Evolutionary conservation across 805 yeast species (phyloP).

Genomic region (Wickerhamiella azymoides): DNA sequence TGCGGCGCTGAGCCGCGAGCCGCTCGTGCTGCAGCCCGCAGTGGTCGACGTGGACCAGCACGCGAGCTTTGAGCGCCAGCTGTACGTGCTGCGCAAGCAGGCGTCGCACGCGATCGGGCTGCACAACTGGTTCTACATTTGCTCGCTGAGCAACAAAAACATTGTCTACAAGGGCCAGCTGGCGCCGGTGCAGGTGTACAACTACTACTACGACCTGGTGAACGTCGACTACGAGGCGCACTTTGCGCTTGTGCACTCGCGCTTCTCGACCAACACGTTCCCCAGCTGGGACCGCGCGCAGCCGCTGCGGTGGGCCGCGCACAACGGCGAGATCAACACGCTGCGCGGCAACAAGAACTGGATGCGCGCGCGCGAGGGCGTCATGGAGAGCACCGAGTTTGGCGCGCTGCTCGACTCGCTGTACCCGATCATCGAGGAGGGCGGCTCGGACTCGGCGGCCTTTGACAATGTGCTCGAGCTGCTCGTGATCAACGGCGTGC

Average conservation of each 20-base stretch:
- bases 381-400: slow-evolving; percentile 73
- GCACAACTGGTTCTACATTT: slow-evolving; percentile 95
- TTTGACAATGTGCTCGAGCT: slow-evolving; percentile 90
- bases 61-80: slow-evolving; percentile 58
- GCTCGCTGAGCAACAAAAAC: slow-evolving; percentile 76
- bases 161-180: slow-evolving; percentile 96
- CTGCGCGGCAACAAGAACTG: slow-evolving; percentile 95
- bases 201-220: slow-evolving; percentile 82
- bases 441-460: slow-evolving; percentile 97
- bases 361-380: slow-evolving; percentile 99
- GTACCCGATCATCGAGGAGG: slow-evolving; percentile 94
- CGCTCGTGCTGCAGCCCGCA: slow-evolving; percentile 84
- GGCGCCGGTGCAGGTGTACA: slow-evolving; percentile 91
- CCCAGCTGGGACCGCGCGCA: slow-evolving; percentile 99
- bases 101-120: slow-evolving; percentile 82
- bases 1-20: slow-evolving; percentile 87
- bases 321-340: slow-evolving; percentile 96
- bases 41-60: slow-evolving; percentile 49
- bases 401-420: slow-evolving; percentile 84
- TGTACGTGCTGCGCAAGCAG: slow-evolving; percentile 78
- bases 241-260: slow-evolving; percentile 90
- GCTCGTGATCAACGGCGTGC: slow-evolving; percentile 78
- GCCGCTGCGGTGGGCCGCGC: slow-evolving; percentile 94
- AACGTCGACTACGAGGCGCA: slow-evolving; percentile 90
- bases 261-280: slow-evolving; percentile 95